Evolutionary conservation across 2,329 filamentous ascomycete species (phyloP).

Genomic region (Ceratocystis eucalypticola): DNA sequence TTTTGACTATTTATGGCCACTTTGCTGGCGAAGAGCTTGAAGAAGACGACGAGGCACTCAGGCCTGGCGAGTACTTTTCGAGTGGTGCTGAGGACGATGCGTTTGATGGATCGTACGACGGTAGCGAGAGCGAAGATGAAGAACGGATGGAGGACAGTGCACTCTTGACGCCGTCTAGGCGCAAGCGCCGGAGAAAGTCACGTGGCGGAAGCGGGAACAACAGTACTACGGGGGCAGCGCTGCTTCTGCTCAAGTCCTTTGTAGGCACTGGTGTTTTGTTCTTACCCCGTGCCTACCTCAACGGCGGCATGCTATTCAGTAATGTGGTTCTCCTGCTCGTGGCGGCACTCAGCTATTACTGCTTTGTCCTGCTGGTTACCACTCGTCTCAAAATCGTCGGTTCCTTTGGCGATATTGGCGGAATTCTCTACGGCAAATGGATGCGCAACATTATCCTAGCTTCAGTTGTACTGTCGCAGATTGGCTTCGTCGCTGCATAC

Average conservation of each 20-base stretch:
- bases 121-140: conserved; percentile 45
- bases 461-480: conserved; percentile 89
- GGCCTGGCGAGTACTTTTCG: conserved; percentile 81
- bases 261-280: conserved; percentile 94
- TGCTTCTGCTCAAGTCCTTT: conserved; percentile 90
- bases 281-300: conserved; percentile 81
- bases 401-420: conserved; percentile 97
- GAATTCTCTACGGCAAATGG: conserved; percentile 77
- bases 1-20: conserved; percentile 86
- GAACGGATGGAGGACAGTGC: conserved; percentile 82
- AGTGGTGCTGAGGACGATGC: conserved; percentile 58
- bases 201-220: conserved; percentile 63
- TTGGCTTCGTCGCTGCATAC: conserved; percentile 89
- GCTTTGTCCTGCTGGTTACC: conserved; percentile 84
- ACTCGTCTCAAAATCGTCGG: conserved; percentile 74
- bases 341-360: conserved; percentile 84
- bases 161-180: conserved; percentile 61
- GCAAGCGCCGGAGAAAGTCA: conserved; percentile 62
- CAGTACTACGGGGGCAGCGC: conserved; percentile 61
- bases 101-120: conserved; percentile 33
- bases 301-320: conserved; percentile 94
- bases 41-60: conserved; percentile 83
- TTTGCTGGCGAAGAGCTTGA: conserved; percentile 95
- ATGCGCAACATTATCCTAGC: conserved; percentile 77
- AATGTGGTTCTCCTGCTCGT: conserved; percentile 80